These are phyloP conservation scores for Boletus rubropictus DNA, from an alignment of 768 basidiomycete genomes.

Conservation along the genomic window DNA sequence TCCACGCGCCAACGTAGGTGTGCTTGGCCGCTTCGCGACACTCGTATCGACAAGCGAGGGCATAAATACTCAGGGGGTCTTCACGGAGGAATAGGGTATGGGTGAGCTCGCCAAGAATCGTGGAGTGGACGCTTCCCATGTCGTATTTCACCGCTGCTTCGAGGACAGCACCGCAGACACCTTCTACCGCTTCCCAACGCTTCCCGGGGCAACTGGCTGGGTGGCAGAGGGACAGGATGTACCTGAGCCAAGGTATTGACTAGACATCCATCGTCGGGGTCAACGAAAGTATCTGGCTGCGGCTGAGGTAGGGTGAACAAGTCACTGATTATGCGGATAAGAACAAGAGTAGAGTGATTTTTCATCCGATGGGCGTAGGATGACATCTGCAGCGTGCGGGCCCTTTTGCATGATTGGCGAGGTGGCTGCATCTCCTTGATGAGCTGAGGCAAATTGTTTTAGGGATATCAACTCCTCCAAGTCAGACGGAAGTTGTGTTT, in stretches of 20 bases:
- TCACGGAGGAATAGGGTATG: not conserved
- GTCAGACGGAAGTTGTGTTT: too few species aligned
- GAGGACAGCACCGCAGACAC: not conserved
- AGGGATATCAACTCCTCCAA: not conserved
- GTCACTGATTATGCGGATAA: constrained; percentile 4
- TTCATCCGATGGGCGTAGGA: constrained; percentile 14
- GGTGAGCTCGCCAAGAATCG: constrained; percentile 4
- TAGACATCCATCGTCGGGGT: not conserved
- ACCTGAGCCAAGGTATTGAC: constrained; percentile 8
- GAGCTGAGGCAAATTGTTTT: not conserved
- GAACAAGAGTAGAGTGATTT: constrained; percentile 1
- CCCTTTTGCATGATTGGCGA: constrained; percentile 8
- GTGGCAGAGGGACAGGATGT: constrained; percentile 9
- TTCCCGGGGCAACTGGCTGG: not conserved
- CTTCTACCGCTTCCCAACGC: not conserved
- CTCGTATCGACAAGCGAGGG: constrained; percentile 10
- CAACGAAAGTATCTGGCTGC: not conserved
- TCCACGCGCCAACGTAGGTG: not conserved
- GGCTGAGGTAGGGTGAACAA: constrained; percentile 15
- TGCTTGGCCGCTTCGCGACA: constrained; percentile 5
- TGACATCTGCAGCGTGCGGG: constrained; percentile 7
- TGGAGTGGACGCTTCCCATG: constrained; percentile 4
- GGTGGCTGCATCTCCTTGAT: not conserved
- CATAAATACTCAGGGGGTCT: constrained; percentile 9
- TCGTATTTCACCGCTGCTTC: constrained; percentile 14